Evolutionary conservation across 495 filamentous ascomycete species (phyloP).

Genomic region (Lasiosphaeria ovina): DNA sequence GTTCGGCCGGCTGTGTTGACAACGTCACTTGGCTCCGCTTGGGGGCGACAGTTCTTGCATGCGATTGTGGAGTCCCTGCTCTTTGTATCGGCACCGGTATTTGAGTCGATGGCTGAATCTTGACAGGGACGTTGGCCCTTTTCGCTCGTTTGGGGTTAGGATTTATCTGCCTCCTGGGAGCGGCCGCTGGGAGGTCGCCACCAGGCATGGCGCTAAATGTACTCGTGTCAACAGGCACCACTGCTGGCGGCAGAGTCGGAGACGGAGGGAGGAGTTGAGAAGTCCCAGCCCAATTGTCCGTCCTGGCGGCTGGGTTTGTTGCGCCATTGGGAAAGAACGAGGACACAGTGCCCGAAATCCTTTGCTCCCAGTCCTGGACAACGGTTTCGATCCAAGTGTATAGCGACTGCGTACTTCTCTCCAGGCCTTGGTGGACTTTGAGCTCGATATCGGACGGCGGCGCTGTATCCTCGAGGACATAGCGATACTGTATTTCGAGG

Average conservation of each 20-base stretch:
- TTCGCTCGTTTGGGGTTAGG: slow-evolving; percentile 21
- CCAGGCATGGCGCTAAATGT: slow-evolving; percentile 1
- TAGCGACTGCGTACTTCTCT: slow-evolving; percentile 27
- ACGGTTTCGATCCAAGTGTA: slow-evolving; percentile 34
- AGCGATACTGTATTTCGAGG: slow-evolving; percentile 29
- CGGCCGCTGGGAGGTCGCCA: slow-evolving; percentile 10
- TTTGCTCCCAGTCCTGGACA: slow-evolving; percentile 29
- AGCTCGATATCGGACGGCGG: slow-evolving; percentile 18
- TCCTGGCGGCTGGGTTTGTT: slow-evolving; percentile 3
- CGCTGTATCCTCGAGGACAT: slow-evolving; percentile 24
- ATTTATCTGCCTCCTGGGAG: slow-evolving; percentile 16
- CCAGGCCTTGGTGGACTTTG: slow-evolving; percentile 30
- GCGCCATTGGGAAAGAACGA: slow-evolving; percentile 17
- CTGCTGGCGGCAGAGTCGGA: slow-evolving; percentile 26
- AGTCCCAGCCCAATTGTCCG: slow-evolving; percentile 23
- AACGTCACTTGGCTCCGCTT: slow-evolving; percentile 5
- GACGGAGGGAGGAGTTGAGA: slow-evolving; percentile 24
- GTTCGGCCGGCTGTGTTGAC: slow-evolving; percentile 14
- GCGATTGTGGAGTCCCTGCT: slow-evolving; percentile 18
- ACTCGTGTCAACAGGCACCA: slow-evolving; percentile 14
- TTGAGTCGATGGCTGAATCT: slow-evolving; percentile 20
- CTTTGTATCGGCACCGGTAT: slow-evolving; percentile 24
- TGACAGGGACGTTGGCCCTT: slow-evolving; percentile 17
- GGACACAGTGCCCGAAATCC: slow-evolving; percentile 21
- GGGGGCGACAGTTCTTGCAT: slow-evolving; percentile 3